phyloP scores from a whole-genome alignment of 1,284 basidiomycete genomes.

The Meira miltonrushii region DNA sequence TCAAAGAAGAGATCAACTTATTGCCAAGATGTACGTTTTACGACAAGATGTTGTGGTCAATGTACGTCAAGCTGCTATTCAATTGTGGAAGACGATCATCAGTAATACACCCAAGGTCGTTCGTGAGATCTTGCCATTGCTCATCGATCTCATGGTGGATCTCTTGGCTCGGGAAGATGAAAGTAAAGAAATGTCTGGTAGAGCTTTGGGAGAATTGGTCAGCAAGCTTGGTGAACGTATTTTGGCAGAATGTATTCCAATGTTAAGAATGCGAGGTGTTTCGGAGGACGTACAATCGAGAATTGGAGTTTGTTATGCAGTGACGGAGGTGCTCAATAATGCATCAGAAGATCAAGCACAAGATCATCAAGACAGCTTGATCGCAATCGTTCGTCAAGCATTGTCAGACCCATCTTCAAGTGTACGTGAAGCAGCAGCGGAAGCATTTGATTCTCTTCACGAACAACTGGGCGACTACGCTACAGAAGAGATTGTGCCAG shows the following conservation, averaged over 20 bases:
- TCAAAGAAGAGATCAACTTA: constrained; percentile 81
- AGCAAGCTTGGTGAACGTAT: constrained; percentile 94
- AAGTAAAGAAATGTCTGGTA: constrained; percentile 73
- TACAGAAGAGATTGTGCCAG: constrained; percentile 95
- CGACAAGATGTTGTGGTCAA: constrained; percentile 87
- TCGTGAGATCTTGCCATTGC: constrained; percentile 83
- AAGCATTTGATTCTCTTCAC: constrained; percentile 88
- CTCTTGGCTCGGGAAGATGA: constrained; percentile 69
- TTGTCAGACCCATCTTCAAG: constrained; percentile 80
- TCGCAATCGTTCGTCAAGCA: constrained; percentile 67
- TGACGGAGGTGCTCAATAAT: constrained; percentile 85
- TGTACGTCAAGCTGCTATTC: constrained; percentile 84
- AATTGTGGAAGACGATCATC: constrained; percentile 97
- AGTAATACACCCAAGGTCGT: constrained; percentile 66
- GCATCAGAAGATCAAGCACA: constrained; percentile 79
- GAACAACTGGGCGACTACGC: constrained; percentile 82
- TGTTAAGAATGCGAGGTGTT: constrained; percentile 61
- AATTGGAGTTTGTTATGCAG: constrained; percentile 79
- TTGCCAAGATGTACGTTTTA: constrained; percentile 85
- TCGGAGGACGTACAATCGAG: constrained; percentile 71
- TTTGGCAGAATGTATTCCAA: constrained; percentile 74
- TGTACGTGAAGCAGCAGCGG: constrained; percentile 87
- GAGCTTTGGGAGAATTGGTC: constrained; percentile 66
- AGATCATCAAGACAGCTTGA: constrained; percentile 83
- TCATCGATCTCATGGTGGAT: constrained; percentile 62